Conservation (phyloP, 805 yeast species). For the Starmera dryadoides region DNA sequence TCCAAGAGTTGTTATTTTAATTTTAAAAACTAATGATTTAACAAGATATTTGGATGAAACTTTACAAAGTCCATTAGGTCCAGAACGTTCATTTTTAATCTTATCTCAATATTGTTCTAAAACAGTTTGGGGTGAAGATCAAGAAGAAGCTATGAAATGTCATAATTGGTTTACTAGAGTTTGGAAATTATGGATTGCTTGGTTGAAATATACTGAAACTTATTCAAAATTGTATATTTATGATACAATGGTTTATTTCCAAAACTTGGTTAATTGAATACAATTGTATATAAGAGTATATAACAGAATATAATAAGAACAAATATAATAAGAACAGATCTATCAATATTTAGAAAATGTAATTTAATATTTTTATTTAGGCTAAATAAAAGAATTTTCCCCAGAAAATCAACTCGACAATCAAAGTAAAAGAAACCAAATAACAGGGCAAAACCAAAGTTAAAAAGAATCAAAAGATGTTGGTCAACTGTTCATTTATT, state of each 20-base stretch:
- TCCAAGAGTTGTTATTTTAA: conserved; percentile 81
- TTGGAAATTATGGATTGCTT: not conserved
- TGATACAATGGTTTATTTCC: conserved; percentile 1
- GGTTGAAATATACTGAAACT: not conserved
- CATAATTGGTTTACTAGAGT: not conserved
- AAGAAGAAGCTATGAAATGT: conserved; percentile 24
- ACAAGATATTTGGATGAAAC: conserved; percentile 85
- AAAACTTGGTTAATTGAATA: not conserved
- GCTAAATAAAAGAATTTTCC: too few species aligned
- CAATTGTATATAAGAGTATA: not conserved
- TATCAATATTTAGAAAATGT: too few species aligned
- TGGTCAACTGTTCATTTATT: not conserved
- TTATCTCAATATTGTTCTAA: conserved; percentile 86
- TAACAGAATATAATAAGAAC: too few species aligned
- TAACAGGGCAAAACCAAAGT: too few species aligned
- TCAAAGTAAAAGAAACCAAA: too few species aligned
- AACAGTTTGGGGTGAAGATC: conserved; percentile 65
- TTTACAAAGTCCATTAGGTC: conserved; percentile 75
- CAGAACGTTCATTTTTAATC: conserved; percentile 79
- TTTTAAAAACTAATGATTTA: conserved; percentile 89
- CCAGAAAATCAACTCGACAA: too few species aligned
- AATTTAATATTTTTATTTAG: too few species aligned
- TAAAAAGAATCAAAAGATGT: too few species aligned
- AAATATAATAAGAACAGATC: too few species aligned
- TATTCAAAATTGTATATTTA: not conserved